Conservation (phyloP, 495 filamentous ascomycete genomes). For the Lasiosphaeria ovina region DNA sequence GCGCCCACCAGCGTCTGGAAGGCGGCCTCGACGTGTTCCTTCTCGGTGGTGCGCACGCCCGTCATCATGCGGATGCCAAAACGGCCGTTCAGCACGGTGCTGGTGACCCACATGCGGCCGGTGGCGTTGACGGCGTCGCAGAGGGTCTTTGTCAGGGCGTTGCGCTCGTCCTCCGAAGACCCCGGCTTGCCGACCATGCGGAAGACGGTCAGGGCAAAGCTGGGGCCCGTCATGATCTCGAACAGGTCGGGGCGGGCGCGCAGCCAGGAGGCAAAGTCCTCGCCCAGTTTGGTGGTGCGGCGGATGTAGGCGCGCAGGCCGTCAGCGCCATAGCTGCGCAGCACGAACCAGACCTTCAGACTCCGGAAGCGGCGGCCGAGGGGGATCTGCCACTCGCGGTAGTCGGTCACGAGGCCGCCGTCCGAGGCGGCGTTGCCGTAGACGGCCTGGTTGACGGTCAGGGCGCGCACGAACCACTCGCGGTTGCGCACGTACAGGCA, state of each 20-base stretch:
- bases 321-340: constrained; percentile 78
- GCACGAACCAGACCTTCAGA: constrained; percentile 96
- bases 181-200: constrained; percentile 39
- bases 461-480: constrained; percentile 68
- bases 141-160: constrained; percentile 70
- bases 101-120: constrained; percentile 83
- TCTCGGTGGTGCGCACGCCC: constrained; percentile 62
- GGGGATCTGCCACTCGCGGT: constrained; percentile 98
- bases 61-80: constrained; percentile 83
- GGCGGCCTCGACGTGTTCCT: constrained; percentile 66
- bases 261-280: constrained; percentile 63
- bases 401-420: constrained; percentile 86
- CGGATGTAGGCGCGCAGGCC: constrained; percentile 75
- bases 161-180: constrained; percentile 46
- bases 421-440: constrained; percentile 82
- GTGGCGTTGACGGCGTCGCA: constrained; percentile 73
- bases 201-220: constrained; percentile 80
- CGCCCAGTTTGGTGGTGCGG: constrained; percentile 63
- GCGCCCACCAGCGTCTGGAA: constrained; percentile 75
- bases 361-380: constrained; percentile 86
- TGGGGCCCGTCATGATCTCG: constrained; percentile 69
- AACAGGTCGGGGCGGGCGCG: constrained; percentile 66
- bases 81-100: constrained; percentile 68
- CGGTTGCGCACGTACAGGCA: constrained; percentile 76
- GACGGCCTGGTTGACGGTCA: constrained; percentile 73